Conservation (phyloP, 2,329 filamentous ascomycete species). For the Didymellaceae sp. region DNA sequence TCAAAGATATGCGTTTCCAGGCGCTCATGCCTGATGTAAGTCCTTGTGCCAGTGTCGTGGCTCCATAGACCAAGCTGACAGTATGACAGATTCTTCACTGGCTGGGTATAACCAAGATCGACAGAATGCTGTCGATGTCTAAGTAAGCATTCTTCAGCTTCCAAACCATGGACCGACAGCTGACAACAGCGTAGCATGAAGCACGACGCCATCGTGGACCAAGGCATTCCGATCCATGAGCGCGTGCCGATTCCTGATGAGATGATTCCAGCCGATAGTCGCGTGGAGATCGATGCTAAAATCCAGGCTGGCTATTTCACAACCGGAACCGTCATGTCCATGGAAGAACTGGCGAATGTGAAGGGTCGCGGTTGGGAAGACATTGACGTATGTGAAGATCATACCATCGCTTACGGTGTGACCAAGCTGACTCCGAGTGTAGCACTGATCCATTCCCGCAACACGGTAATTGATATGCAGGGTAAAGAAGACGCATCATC, state of each 20-base stretch:
- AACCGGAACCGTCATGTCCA: slow-evolving; percentile 85
- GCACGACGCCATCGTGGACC: slow-evolving; percentile 84
- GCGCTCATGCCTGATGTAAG: slow-evolving; percentile 86
- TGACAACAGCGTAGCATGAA: slow-evolving; percentile 70
- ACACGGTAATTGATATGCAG: background rate
- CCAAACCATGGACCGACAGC: background rate
- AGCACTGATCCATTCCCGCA: slow-evolving; percentile 34
- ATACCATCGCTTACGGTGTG: slow-evolving; percentile 11
- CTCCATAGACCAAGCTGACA: background rate
- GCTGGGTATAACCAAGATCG: slow-evolving; percentile 98
- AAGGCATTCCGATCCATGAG: slow-evolving; percentile 87
- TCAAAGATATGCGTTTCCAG: slow-evolving; percentile 97
- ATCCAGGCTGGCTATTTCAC: slow-evolving; percentile 92
- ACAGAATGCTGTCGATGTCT: slow-evolving; percentile 98
- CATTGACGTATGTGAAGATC: slow-evolving; percentile 54
- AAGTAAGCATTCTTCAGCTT: slow-evolving; percentile 64
- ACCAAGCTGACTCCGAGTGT: slow-evolving; percentile 33
- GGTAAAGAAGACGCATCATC: background rate
- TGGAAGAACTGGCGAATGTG: slow-evolving; percentile 83
- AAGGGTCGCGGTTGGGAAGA: slow-evolving; percentile 92
- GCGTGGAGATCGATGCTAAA: slow-evolving; percentile 99
- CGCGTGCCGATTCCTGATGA: slow-evolving; percentile 91
- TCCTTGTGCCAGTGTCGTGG: background rate
- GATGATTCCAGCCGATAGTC: slow-evolving; percentile 90
- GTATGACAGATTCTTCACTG: slow-evolving; percentile 77